Base-by-base conservation (phyloP, 768 basidiomycete species). In the Tylopilus intermedius region DNA sequence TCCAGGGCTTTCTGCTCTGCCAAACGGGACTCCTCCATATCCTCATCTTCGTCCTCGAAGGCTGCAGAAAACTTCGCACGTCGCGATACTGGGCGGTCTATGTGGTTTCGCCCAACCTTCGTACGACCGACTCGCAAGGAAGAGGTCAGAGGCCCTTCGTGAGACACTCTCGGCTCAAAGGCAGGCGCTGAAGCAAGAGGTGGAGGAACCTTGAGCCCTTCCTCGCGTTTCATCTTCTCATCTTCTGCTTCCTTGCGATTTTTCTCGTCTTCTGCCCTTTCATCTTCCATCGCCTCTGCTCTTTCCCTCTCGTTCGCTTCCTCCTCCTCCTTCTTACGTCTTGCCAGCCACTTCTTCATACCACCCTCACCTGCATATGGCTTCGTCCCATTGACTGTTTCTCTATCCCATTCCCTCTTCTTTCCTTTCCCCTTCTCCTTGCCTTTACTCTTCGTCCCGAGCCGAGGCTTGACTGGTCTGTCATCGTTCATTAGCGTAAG, bases 341-440 rank as follows among this genome's bases (percentile, higher is more conserved):
- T 77, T 21, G 84, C 82, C 37, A 90, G 67, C 66, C 88, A 70
- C 62, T 84, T 90, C 74, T 85, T 88, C 77, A 88, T 83, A 0
- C 86, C 86, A 48, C 88, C 85, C 56, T 82, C 79, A 7, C 88
- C 88, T 1, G 86, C 83, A 60, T 90, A 90, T 4, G 88, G 88
- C 61, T 90, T 90, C 18, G 79, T 80, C 37, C 76, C 77, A 56
- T 81, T 82, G 13, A 74, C 67, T 15, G 72, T 64, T 22, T 53
- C 66, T 42, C 66, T 67, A 29, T 71, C 61, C 45, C 66, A 67
- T 38, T 69, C 62, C 40, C 67, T 73, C 33, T 62, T 67, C 60
- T 75, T 77, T 13, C 54, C 65, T 45, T 63, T 67, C 1, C 55
- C 67, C 43, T 62, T 67, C 5, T 62, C 62, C 63, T 74, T 70